phyloP scores from a whole-genome alignment of 352 stramenopile species.

The Globisporangium apiculatum region DNA sequence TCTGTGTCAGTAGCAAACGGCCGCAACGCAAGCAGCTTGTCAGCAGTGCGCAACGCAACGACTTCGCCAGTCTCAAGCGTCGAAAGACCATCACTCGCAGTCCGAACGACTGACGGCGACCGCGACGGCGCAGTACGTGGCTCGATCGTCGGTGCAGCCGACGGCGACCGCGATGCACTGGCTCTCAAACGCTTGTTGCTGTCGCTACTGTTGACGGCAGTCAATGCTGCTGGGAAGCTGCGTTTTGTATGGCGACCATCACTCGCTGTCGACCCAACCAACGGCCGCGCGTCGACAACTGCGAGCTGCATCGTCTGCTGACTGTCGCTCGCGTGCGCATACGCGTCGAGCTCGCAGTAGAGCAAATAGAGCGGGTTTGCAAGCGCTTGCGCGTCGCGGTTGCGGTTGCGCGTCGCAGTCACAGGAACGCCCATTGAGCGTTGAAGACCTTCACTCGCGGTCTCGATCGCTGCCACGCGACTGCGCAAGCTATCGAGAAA shows the following conservation, averaged over 20 bases:
- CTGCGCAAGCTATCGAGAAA: conserved; percentile 50
- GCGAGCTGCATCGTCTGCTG: conserved; percentile 37
- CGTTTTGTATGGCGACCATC: conserved; percentile 21
- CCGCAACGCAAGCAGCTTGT: conserved; percentile 39
- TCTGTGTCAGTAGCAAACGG: too few species aligned
- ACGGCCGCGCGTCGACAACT: conserved; percentile 35
- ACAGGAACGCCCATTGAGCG: conserved; percentile 49
- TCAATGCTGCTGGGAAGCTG: conserved; percentile 13
- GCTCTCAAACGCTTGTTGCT: too few species aligned
- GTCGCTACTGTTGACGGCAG: neutral
- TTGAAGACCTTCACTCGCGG: conserved; percentile 51
- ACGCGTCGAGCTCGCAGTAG: conserved; percentile 70
- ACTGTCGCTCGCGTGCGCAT: conserved; percentile 46
- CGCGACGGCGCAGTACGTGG: conserved; percentile 30
- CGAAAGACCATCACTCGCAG: neutral
- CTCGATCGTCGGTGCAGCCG: conserved; percentile 18
- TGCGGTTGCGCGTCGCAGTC: conserved; percentile 26
- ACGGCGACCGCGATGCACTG: conserved; percentile 24
- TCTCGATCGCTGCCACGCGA: conserved; percentile 46
- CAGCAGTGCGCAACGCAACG: conserved; percentile 21
- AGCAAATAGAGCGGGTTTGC: conserved; percentile 56
- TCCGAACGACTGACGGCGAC: conserved; percentile 37
- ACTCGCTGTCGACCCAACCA: conserved; percentile 21
- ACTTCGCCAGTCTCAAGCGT: conserved; percentile 34
- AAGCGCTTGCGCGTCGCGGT: conserved; percentile 41